Base-by-base conservation (phyloP, 2,329 filamentous ascomycete species). In the Setomelanomma holmii region DNA sequence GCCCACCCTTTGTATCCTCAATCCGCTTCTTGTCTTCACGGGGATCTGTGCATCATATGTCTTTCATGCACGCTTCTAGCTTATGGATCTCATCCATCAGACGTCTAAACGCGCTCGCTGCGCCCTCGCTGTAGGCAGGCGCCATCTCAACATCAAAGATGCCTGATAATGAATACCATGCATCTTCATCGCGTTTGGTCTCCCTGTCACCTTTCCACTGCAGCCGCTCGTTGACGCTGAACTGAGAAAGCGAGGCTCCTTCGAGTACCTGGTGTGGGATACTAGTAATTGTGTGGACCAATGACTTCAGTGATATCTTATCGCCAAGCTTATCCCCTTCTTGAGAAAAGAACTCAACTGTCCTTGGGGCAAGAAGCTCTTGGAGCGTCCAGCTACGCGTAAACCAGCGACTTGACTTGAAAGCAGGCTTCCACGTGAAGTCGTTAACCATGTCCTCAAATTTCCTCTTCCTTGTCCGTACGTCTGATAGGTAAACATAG, bases 331-430 rank as follows among this genome's bases (percentile, higher is more conserved):
- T 38, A 3, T 24, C 8, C 19, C 58, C 41, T 14, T 58, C 49
- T 20, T 5, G 10, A 1, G 48, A 55, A 43, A 59, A 66, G 45
- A 66, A 66, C 24, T 61, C 33, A 3, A 66, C 58, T 5, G 21
- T 0, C 1, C 23, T 33, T n/a, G 56, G 59, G 21, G 60, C 60
- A 19, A 64, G 35, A 30, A 64, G 55, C 39, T 54, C 46, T 4
- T 54, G 41, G 1, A 54, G 46, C n/a, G n/a, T n/a, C n/a, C n/a
- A n/a, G n/a, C n/a, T n/a, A n/a, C n/a, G n/a, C n/a, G n/a, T n/a
- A n/a, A n/a, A n/a, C n/a, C n/a, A n/a, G n/a, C n/a, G n/a, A n/a
- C n/a, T n/a, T n/a, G n/a, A n/a, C n/a, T n/a, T 45, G 33, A n/a
- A n/a, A n/a, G n/a, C n/a, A n/a, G n/a, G n/a, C n/a, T n/a, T n/a